Conservation (phyloP, 2,329 filamentous ascomycete genomes). For the Neofusicoccum ribis region DNA sequence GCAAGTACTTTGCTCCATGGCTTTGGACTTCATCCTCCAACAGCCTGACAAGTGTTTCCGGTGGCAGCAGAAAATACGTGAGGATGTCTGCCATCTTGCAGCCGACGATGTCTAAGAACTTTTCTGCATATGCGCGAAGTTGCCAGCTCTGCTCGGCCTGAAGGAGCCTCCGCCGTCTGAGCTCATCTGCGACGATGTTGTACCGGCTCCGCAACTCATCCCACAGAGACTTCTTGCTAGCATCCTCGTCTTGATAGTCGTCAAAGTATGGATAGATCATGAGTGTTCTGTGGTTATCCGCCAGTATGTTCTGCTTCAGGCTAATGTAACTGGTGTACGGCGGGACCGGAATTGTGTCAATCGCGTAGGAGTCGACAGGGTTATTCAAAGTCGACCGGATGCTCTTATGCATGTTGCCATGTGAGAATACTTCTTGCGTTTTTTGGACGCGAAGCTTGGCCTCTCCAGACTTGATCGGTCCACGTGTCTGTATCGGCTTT, state of each 20-base stretch:
- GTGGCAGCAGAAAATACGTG: constrained; percentile 40
- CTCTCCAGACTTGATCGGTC: neutral
- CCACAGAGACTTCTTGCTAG: constrained; percentile 25
- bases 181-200: constrained; percentile 30
- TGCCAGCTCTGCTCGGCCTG: constrained; percentile 38
- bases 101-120: constrained; percentile 36
- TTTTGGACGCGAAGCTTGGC: neutral
- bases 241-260: constrained; percentile 27
- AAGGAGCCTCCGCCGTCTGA: constrained; percentile 32
- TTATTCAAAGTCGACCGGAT: neutral
- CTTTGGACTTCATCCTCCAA: constrained; percentile 19
- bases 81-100: constrained; percentile 40
- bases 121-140: constrained; percentile 36
- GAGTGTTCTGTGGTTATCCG: constrained; percentile 42
- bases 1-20: neutral
- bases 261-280: constrained; percentile 38
- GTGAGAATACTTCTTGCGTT: neutral
- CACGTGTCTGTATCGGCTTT: neutral
- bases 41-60: constrained; percentile 19
- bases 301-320: constrained; percentile 43
- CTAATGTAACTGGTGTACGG: constrained; percentile 44
- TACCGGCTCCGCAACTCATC: constrained; percentile 31
- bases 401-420: neutral
- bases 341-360: constrained; percentile 31
- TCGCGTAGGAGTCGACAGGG: constrained; percentile 3